Conservation (phyloP, 257 asterid genomes). For the Gynochthodes officinalis region DNA sequence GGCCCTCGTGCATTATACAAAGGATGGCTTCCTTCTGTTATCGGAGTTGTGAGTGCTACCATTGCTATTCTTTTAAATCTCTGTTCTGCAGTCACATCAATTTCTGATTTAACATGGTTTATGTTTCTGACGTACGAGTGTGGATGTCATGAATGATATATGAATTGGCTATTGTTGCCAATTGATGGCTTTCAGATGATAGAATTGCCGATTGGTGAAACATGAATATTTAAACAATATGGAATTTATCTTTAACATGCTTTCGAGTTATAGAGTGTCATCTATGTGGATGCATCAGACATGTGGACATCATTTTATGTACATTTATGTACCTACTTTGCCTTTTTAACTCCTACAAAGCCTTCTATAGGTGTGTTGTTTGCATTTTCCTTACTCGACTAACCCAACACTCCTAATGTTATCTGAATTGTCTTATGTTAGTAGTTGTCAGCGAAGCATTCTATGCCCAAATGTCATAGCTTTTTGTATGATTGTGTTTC, state of each 20-base stretch:
- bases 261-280: background rate
- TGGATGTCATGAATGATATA: background rate
- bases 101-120: background rate
- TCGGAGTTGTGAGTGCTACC: constrained; percentile 80
- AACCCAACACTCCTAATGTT: background rate
- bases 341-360: background rate
- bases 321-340: background rate
- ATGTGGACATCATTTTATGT: background rate
- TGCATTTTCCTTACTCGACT: background rate
- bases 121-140: background rate
- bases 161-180: constrained; percentile 2
- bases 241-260: background rate
- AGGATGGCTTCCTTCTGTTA: constrained; percentile 99
- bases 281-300: background rate
- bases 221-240: background rate
- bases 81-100: background rate
- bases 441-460: background rate
- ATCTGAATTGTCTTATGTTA: background rate
- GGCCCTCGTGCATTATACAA: constrained; percentile 85
- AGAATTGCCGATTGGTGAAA: constrained; percentile 1
- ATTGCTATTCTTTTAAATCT: background rate
- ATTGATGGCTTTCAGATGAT: background rate
- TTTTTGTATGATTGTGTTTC: background rate
- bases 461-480: background rate
- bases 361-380: background rate